Evolutionary conservation across 176 grass and related monocot species (phyloP), one percentile per base, ranked within the genome.

Genomic region (Oryza nivara): DNA sequence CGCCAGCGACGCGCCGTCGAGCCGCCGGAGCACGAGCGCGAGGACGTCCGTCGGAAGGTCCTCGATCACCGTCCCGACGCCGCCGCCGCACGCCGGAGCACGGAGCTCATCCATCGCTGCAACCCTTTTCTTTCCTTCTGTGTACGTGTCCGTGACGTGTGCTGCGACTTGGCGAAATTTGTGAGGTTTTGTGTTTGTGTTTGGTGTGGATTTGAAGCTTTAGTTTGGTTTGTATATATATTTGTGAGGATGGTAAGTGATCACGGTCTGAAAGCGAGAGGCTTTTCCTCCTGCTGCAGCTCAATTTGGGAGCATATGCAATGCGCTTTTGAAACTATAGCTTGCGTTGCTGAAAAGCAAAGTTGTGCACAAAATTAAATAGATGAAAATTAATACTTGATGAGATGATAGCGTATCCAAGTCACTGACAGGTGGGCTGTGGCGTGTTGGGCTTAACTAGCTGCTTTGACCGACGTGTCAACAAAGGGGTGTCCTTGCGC

Each of bases 1-100:
- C n/a, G 91, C 96, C n/a, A 95, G 83, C 1, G 93, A 85, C 15
- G 93, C 80, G 68, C 92, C 96, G 65, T 95, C 93, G 1, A 99
- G 93, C 11, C 65, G 81, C 17, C 80, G 74, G 85, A 99, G 86
- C 23, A 85, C 81, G 63, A 89, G 83, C 9, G 67, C 73, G 5
- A 99, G 69, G 25, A 96, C 86, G 89, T 99, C 96, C 6, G 41
- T 40, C 0, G 92, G 96, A 36, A 99, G 80, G 83, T 99, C 93
- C 41, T 95, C 88, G 72, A 98, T 78, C 7, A 9, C 66, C 63
- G 87, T 52, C 14, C 19, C 66, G 30, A 1, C 30, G 47, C 0
- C 40, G 6, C 6, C 23, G 66, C 41, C 71, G 34, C 36, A n/a
- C 20, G 87, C 71, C 52, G 80, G 72, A 75, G 51, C 76, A 70